These are phyloP conservation scores for Hamamelis virginiana DNA, from an alignment of 164 flowering plant species.

Conservation along the genomic window DNA sequence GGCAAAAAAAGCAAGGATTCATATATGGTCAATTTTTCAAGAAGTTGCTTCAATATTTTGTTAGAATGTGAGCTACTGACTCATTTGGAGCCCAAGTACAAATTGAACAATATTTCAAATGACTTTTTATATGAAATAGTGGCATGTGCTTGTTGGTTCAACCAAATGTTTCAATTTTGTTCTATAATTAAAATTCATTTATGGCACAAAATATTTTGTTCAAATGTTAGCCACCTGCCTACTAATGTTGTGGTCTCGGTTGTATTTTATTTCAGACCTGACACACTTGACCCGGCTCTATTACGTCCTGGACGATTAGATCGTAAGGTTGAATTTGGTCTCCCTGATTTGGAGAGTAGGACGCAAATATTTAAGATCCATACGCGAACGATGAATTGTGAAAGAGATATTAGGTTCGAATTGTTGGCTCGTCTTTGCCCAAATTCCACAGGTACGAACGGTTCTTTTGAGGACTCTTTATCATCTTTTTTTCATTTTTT, in stretches of 20 bases:
- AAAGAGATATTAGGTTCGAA: constrained; percentile 87
- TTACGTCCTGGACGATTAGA: constrained; percentile 94
- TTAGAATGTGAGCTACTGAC: not conserved
- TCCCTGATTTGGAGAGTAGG: constrained; percentile 93
- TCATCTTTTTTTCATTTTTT: not conserved
- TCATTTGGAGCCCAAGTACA: not conserved
- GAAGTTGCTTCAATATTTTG: not conserved
- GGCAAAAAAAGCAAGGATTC: too few relatives aligned
- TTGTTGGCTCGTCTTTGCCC: constrained; percentile 94
- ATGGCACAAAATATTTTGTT: not conserved
- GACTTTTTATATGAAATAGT: too few relatives aligned
- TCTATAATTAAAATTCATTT: not conserved
- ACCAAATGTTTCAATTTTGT: not conserved
- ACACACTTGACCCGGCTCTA: constrained; percentile 91
- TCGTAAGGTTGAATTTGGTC: constrained; percentile 95
- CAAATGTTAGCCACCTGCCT: not conserved
- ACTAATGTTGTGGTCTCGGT: not conserved
- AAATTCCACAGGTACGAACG: constrained; percentile 76
- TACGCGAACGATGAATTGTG: constrained; percentile 95
- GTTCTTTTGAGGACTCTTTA: not conserved
- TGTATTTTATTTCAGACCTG: constrained; percentile 58
- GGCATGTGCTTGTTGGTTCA: not conserved
- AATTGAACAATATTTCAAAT: not conserved
- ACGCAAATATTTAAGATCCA: constrained; percentile 96
- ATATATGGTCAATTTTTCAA: too few relatives aligned